Conservation (phyloP, 2,329 filamentous ascomycete species). For the Cryphonectria carpinicola region DNA sequence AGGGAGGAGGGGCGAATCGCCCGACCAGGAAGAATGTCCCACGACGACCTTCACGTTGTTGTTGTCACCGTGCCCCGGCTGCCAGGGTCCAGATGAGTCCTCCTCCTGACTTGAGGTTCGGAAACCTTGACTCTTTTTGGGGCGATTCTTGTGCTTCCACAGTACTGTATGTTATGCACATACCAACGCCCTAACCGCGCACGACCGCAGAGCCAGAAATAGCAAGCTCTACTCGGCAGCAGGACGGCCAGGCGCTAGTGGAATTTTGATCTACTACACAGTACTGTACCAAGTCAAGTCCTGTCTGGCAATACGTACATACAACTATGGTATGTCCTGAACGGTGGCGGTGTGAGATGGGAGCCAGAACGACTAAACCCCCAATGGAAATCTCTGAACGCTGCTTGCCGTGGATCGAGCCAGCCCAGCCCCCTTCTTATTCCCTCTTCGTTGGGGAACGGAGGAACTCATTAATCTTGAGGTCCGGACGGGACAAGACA, state of each 20-base stretch:
- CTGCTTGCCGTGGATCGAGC: background rate
- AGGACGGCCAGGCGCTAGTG: slow-evolving; percentile 1
- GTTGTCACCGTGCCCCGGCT: slow-evolving; percentile 3
- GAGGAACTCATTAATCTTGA: background rate
- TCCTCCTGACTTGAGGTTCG: slow-evolving; percentile 2
- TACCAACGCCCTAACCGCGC: slow-evolving; percentile 3
- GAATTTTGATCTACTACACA: background rate
- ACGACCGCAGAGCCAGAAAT: slow-evolving; percentile 21
- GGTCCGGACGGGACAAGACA: background rate
- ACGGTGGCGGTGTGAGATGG: slow-evolving; percentile 13
- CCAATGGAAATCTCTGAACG: background rate
- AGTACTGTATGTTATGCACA: background rate
- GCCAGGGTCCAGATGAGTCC: slow-evolving; percentile 19
- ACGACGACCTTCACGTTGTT: background rate
- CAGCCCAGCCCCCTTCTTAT: slow-evolving; percentile 3
- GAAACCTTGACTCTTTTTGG: slow-evolving; percentile 20
- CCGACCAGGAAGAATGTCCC: background rate
- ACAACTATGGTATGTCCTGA: background rate
- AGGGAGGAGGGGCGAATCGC: background rate
- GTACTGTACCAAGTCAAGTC: background rate
- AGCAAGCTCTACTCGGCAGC: slow-evolving; percentile 14
- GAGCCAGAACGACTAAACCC: background rate
- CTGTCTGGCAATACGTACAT: background rate
- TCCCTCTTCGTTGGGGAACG: background rate
- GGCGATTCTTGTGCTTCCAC: slow-evolving; percentile 2